Conservation (phyloP, 495 filamentous ascomycete species). For the Xylaria acuta region DNA sequence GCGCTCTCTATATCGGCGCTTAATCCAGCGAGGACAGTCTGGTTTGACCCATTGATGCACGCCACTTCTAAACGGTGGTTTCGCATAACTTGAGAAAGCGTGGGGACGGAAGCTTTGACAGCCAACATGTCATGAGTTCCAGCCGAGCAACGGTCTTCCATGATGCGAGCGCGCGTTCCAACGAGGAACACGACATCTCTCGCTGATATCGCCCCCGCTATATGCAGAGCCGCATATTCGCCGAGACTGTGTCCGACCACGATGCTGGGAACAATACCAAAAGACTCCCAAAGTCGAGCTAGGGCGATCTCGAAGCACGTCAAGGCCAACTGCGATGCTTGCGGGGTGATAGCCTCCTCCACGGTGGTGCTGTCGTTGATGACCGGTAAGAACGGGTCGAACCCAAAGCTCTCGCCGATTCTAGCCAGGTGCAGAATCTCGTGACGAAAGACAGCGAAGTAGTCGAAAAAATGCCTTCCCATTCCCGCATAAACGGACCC, state of each 20-base stretch:
- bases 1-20: constrained; percentile 49
- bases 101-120: constrained; percentile 57
- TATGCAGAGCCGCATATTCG: constrained; percentile 26
- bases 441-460: constrained; percentile 59
- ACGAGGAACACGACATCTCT: constrained; percentile 60
- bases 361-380: constrained; percentile 35
- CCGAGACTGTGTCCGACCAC: constrained; percentile 17
- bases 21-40: constrained; percentile 55
- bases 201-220: constrained; percentile 43
- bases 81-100: not conserved
- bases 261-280: not conserved
- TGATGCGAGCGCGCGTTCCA: constrained; percentile 39
- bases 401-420: constrained; percentile 61
- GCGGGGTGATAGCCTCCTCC: not conserved
- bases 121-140: constrained; percentile 43
- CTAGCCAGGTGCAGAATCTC: constrained; percentile 65
- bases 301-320: constrained; percentile 1
- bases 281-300: constrained; percentile 17
- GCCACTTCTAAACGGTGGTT: constrained; percentile 21
- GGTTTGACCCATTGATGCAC: constrained; percentile 55
- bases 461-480: constrained; percentile 63
- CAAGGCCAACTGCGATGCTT: not conserved
- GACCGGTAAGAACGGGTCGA: constrained; percentile 60
- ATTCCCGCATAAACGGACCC: constrained; percentile 60
- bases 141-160: constrained; percentile 55